Evolutionary conservation across 140 eudicot species (phyloP), one percentile per base, ranked within the genome.

Genomic region (Erigeron philadelphicus): DNA sequence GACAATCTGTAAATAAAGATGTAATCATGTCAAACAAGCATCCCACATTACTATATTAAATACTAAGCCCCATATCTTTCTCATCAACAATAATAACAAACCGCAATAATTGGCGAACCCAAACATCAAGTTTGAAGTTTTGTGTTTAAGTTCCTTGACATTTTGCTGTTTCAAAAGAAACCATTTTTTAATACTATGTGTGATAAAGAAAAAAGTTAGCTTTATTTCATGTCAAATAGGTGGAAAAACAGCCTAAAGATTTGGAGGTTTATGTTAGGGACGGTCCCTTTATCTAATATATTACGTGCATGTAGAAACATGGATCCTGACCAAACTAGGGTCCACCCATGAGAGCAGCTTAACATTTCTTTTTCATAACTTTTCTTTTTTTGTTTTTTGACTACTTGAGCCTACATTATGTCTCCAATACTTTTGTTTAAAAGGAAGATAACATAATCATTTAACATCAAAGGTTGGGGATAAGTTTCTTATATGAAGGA

Each of bases 271-370:
- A 75, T 76, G 57, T 64, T 19, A 46, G 64, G 81, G 16, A 15
- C 64, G 31, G 50, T 46, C 74, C 56, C 47, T 69, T 58, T 73
- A 57, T 57, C 18, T 52, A 42, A 53, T 61, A 63, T 42, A 81
- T 75, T 46, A 70, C 70, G 63, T 70, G 71, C 44, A 62, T 61
- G 70, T 65, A 50, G 72, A 31, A 44, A 68, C 55, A 61, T 68
- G 66, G 49, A 73, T 56, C 17, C 75, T 65, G 80, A 70, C 75
- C 72, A 25, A 74, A 78, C 67, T 69, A 11, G 75, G 81, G 79
- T 68, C 88, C 85, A 80, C 80, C 81, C 76, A 70, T 80, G 78
- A 67, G 77, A 67, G 77, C 63, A 70, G 72, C 38, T 31, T 31
- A 49, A 47, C 74, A 73, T 77, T 45, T 72, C 65, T 70, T 73